Evolutionary conservation across 352 stramenopile species (phyloP).

Genomic region (Blastocystis sp.): DNA sequence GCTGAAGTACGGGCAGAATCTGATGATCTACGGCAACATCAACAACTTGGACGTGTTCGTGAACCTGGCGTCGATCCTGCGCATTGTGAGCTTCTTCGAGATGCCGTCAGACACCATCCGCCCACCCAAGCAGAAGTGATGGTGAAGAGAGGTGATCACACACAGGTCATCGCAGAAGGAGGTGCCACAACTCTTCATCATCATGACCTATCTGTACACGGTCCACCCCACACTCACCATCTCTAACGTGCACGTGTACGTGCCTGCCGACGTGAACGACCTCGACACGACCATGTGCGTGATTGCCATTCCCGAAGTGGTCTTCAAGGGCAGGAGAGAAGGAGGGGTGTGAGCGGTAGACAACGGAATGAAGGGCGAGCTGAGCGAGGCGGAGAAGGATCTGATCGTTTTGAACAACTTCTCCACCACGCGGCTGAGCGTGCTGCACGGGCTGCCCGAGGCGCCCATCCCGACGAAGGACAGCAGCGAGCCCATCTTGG

Average conservation of each 20-base stretch:
- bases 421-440: background rate
- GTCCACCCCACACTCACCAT: constrained; percentile 54
- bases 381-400: constrained; percentile 60
- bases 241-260: constrained; percentile 25
- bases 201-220: constrained; percentile 65
- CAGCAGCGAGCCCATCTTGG: background rate
- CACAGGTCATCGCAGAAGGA: background rate
- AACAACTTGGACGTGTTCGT: constrained; percentile 48
- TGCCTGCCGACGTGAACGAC: constrained; percentile 19
- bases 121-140: background rate
- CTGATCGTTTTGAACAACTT: constrained; percentile 53
- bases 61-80: constrained; percentile 44
- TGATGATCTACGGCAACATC: constrained; percentile 44
- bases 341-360: background rate
- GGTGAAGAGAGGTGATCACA: background rate
- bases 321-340: background rate
- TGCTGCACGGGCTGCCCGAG: background rate
- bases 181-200: constrained; percentile 44
- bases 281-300: constrained; percentile 8
- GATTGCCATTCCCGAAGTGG: constrained; percentile 19
- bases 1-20: constrained; percentile 44
- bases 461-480: background rate
- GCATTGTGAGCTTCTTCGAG: constrained; percentile 61
- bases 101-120: background rate
- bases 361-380: constrained; percentile 44